Evolutionary conservation across 768 basidiomycete genomes (phyloP), one percentile per base, ranked within the genome.

Genomic region (Lactifluus echinatus): DNA sequence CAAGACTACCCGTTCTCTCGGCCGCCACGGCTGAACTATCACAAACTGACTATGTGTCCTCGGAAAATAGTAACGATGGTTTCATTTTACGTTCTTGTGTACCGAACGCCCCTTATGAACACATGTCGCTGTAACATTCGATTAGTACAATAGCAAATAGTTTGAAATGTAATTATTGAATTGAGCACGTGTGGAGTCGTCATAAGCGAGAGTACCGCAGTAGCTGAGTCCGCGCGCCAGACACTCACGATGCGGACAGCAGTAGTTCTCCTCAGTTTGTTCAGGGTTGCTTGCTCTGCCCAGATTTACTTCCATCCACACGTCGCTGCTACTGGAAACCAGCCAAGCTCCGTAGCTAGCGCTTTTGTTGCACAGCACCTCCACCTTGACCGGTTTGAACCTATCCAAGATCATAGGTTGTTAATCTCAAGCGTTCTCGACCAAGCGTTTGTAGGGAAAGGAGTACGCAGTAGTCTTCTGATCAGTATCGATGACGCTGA

Each of bases 361-460:
- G 75, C 79, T 34, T 79, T 75, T 6, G 72, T 90, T 31, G 79
- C 85, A 19, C 79, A 78, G 52, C 86, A 89, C 67, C 77, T 89
- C 11, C 82, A 83, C n/a, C 76, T 89, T 5, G 87, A 89, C 63
- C 70, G 70, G 19, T 83, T 83, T 62, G 84, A 86, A 65, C 70
- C 73, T 24, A 67, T 82, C 28, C 70, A 63, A 51, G 73, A 73
- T 57, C 66, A 71, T 50, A 72, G 71, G 33, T 67, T 28, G 53
- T 64, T 59, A 47, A 59, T 33, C 64, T 70, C 56, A 28, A 64
- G 55, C 7, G 44, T 36, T 46, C 60, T 63, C 61, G 64, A 47
- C 56, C 66, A 76, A 43, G 39, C 68, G 2, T 82, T 89, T 62
- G 79, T 89, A 19, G 86, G 80, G 45, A 68, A 78, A 56, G 84